Percentiles rank a stretch among this genome's conserved stretches.
These are phyloP conservation scores for Hypoxylon sp. DNA, from an alignment of 2,329 filamentous ascomycete species.

Conservation along the genomic window DNA sequence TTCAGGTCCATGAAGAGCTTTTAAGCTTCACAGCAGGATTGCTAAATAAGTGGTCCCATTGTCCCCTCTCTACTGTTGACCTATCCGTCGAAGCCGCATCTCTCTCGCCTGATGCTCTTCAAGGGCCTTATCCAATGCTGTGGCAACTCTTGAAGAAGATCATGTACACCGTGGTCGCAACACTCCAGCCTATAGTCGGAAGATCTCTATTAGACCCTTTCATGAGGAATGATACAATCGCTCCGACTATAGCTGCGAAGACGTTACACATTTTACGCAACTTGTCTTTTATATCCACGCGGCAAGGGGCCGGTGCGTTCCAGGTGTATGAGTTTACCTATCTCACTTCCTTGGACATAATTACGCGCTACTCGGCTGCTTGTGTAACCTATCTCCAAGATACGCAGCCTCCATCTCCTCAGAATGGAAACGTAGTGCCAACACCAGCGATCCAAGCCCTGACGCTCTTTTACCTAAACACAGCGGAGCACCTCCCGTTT, in stretches of 20 bases:
- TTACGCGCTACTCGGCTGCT: slow-evolving; percentile 78
- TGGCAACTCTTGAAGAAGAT: slow-evolving; percentile 83
- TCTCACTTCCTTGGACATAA: slow-evolving; percentile 84
- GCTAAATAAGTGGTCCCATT: slow-evolving; percentile 80
- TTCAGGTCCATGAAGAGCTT: slow-evolving; percentile 72
- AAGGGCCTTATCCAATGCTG: slow-evolving; percentile 77
- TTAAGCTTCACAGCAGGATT: slow-evolving; percentile 76
- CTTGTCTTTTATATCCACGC: slow-evolving; percentile 84
- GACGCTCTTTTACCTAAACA: slow-evolving; percentile 91
- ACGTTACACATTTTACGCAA: slow-evolving; percentile 81
- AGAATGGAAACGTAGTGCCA: slow-evolving; percentile 67
- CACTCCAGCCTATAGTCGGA: slow-evolving; percentile 80
- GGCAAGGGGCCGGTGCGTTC: slow-evolving; percentile 80
- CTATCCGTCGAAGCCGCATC: slow-evolving; percentile 73
- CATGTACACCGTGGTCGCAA: slow-evolving; percentile 81
- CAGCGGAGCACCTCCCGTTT: slow-evolving; percentile 85
- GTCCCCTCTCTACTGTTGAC: slow-evolving; percentile 81
- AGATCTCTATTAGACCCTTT: slow-evolving; percentile 69
- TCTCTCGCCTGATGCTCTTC: slow-evolving; percentile 75
- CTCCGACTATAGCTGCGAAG: slow-evolving; percentile 77
- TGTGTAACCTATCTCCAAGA: slow-evolving; percentile 76
- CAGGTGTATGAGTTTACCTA: slow-evolving; percentile 90
- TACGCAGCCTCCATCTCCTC: slow-evolving; percentile 65
- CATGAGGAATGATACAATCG: slow-evolving; percentile 63
- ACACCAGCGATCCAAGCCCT: slow-evolving; percentile 79